These are phyloP conservation scores for Kazachstania africana DNA, from an alignment of 805 yeast species.

Conservation along the genomic window DNA sequence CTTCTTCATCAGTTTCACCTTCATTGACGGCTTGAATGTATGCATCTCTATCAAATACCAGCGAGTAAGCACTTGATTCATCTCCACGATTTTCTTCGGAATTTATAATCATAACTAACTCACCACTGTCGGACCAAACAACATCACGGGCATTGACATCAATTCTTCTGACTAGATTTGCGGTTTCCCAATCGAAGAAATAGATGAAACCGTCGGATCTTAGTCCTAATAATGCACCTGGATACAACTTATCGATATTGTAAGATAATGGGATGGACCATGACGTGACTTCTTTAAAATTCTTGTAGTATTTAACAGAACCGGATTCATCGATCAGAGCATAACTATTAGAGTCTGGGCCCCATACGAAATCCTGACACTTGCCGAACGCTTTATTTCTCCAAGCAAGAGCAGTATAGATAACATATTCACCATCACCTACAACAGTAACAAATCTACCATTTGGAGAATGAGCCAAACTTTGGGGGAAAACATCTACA, in stretches of 20 bases:
- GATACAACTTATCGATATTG: slow-evolving; percentile 67
- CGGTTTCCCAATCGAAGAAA: slow-evolving; percentile 91
- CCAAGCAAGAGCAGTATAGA: slow-evolving; percentile 96
- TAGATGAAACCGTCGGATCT: slow-evolving; percentile 76
- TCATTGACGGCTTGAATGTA: slow-evolving; percentile 51
- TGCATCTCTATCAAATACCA: slow-evolving; percentile 58
- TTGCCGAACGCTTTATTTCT: slow-evolving; percentile 87
- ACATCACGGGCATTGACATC: slow-evolving; percentile 76
- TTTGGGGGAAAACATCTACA: slow-evolving; percentile 84
- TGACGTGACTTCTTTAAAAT: slow-evolving; percentile 67
- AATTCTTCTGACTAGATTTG: slow-evolving; percentile 72
- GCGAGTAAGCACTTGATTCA: slow-evolving; percentile 54
- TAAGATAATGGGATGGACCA: slow-evolving; percentile 55
- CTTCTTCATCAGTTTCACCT: slow-evolving; percentile 58
- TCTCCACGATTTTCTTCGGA: slow-evolving; percentile 31
- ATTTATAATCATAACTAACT: slow-evolving; percentile 64
- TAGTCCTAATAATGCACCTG: slow-evolving; percentile 83
- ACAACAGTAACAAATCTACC: slow-evolving; percentile 95
- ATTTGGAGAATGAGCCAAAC: slow-evolving; percentile 85
- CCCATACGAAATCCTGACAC: slow-evolving; percentile 91
- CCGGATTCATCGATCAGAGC: slow-evolving; percentile 68
- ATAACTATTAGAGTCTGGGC: slow-evolving; percentile 75
- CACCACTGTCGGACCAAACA: slow-evolving; percentile 91
- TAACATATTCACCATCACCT: slow-evolving; percentile 96
- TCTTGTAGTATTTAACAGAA: slow-evolving; percentile 60